Conservation (phyloP, 805 yeast genomes). For the Wickerhamiella spandovensis region DNA sequence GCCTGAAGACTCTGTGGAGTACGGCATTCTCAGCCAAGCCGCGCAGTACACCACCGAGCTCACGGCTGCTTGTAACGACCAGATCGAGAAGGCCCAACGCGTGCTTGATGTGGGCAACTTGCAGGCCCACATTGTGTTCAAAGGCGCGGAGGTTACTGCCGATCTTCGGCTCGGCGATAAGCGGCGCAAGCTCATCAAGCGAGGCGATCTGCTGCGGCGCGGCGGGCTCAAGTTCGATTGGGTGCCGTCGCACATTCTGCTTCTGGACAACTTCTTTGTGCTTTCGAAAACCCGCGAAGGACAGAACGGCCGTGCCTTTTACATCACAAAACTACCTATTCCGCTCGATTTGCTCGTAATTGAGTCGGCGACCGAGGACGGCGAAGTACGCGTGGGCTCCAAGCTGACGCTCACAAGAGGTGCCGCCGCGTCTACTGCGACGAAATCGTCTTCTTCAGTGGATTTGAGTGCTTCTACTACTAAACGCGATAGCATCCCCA, state of each 20-base stretch:
- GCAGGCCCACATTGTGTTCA: conserved; percentile 42
- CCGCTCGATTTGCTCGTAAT: conserved; percentile 45
- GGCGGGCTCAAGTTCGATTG: conserved; percentile 55
- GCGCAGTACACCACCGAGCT: conserved; percentile 40
- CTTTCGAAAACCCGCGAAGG: conserved; percentile 27
- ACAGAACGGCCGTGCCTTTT: conserved; percentile 22
- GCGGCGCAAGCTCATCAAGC: conserved; percentile 40
- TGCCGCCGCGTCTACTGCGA: background rate
- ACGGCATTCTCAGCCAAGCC: conserved; percentile 37
- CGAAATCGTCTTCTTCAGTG: background rate
- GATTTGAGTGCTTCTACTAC: background rate
- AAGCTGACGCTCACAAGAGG: conserved; percentile 11
- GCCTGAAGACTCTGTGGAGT: conserved; percentile 37
- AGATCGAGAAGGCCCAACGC: conserved; percentile 49
- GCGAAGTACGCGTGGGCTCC: conserved; percentile 20
- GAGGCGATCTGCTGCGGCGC: conserved; percentile 47
- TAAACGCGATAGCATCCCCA: background rate
- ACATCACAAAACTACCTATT: conserved; percentile 27
- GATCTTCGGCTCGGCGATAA: conserved; percentile 41
- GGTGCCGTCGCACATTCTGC: conserved; percentile 35
- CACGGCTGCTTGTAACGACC: conserved; percentile 47
- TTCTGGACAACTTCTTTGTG: conserved; percentile 55
- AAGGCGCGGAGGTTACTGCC: conserved; percentile 30
- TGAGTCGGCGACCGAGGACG: conserved; percentile 31
- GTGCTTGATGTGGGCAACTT: conserved; percentile 40